Evolutionary conservation across 192 early-diverging fungal genomes (phyloP), one percentile per base, ranked within the genome.

Genomic region (Dimargaris xerosporica): DNA sequence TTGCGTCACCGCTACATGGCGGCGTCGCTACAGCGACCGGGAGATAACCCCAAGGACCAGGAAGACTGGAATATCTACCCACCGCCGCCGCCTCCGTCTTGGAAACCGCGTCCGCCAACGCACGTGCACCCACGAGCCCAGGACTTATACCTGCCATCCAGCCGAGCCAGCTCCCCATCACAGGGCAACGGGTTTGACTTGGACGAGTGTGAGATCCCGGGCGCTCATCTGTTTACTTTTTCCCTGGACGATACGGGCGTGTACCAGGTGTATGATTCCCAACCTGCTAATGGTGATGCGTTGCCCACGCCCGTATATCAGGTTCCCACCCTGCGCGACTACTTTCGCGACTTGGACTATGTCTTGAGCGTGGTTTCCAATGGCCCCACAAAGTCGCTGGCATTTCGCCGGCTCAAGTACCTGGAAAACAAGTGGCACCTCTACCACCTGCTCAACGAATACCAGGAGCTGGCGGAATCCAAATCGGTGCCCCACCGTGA

Each of bases 401-500:
- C 91, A 0, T 98, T 85, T 67, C 78, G 91, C 46, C 79, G 94
- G 26, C 73, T 98, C 54, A 78, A 87, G 10, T 95, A 91, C 73
- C 71, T 98, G 31, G 94, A 98, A 66, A 81, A 80, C 65, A 91
- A 91, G 70, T 98, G 93, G 84, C 82, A 88, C 67, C 85, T 98
- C 82, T 95, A 94, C 72, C 75, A 82, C 25, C 71, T 98, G 29
- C 68, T 95, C 41, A 93, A 93, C 69, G 94, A 98, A 70, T 91
- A 88, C 79, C 86, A 93, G 59, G 94, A 98, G 73, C 81, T 93
- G 29, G 84, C 91, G 26, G 91, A 94, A 64, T 80, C 86, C 54
- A 95, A 98, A 76, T 76, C 85, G 54, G 91, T 94, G 12, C 89
- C 94, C 1, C 94, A 94, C 64, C 80, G 94, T 62, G 94, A 97